Evolutionary conservation across 2,329 filamentous ascomycete species (phyloP).

Genomic region (Phialophora expanda): DNA sequence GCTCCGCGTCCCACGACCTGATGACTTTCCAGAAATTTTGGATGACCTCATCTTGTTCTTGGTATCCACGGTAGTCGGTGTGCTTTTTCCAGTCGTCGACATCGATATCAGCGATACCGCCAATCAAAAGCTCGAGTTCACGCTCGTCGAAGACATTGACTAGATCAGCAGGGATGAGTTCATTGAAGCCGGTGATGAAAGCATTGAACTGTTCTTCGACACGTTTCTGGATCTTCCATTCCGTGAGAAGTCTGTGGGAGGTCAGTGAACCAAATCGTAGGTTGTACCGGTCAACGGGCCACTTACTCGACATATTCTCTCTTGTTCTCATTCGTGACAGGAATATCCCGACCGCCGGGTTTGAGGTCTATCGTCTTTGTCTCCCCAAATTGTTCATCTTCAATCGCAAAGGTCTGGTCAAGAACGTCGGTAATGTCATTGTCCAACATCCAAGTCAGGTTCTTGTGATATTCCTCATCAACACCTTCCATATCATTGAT

Average conservation of each 20-base stretch:
- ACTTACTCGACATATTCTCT: slow-evolving; percentile 92
- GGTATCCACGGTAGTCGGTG: slow-evolving; percentile 98
- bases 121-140: slow-evolving; percentile 93
- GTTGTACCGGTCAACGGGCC: not conserved
- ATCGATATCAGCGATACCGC: slow-evolving; percentile 99
- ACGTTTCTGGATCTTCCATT: slow-evolving; percentile 99
- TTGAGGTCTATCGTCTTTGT: slow-evolving; percentile 93
- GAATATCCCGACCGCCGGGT: slow-evolving; percentile 85
- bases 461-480: slow-evolving; percentile 95
- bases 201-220: slow-evolving; percentile 98
- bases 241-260: slow-evolving; percentile 76
- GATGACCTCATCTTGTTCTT: slow-evolving; percentile 95
- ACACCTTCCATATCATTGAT: slow-evolving; percentile 98
- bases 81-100: slow-evolving; percentile 99
- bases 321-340: slow-evolving; percentile 98
- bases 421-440: slow-evolving; percentile 96
- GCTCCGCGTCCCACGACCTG: slow-evolving; percentile 94
- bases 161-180: slow-evolving; percentile 92
- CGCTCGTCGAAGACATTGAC: slow-evolving; percentile 99
- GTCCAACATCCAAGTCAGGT: slow-evolving; percentile 95
- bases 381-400: slow-evolving; percentile 96
- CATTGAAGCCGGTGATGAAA: slow-evolving; percentile 96
- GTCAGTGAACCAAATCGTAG: slow-evolving; percentile 22
- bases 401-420: slow-evolving; percentile 94
- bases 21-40: slow-evolving; percentile 98